These are phyloP conservation scores for Acmispon strigosus DNA, from an alignment of 306 rosid genomes.

Conservation along the genomic window DNA sequence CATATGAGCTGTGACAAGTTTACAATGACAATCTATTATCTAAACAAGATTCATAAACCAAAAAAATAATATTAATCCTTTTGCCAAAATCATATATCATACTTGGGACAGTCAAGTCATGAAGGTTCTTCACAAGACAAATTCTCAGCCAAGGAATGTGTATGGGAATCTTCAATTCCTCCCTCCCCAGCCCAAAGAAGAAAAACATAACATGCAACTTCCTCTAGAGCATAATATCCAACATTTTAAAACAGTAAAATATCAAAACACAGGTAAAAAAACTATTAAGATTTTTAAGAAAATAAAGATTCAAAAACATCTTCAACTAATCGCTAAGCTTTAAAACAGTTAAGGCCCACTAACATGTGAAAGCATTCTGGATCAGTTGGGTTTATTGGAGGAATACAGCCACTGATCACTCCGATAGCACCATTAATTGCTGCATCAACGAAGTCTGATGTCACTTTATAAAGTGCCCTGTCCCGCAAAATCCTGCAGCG, in stretches of 20 bases:
- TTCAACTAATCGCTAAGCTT: not conserved
- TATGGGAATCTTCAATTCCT: not conserved
- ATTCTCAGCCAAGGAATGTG: not conserved
- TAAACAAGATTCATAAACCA: not conserved
- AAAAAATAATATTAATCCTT: not conserved
- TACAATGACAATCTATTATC: not conserved
- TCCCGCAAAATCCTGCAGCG: slow-evolving; percentile 84
- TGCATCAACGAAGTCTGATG: slow-evolving; percentile 98
- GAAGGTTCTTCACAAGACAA: not conserved
- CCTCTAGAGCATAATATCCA: not conserved
- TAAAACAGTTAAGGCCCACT: slow-evolving; percentile 34
- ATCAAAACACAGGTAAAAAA: slow-evolving; percentile 8
- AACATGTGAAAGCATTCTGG: slow-evolving; percentile 99
- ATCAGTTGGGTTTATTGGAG: slow-evolving; percentile 97
- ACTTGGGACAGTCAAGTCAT: slow-evolving; percentile 1
- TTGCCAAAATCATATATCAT: not conserved
- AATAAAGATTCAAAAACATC: not conserved
- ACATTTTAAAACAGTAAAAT: not conserved
- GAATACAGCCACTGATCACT: slow-evolving; percentile 90
- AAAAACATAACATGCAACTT: slow-evolving; percentile 9
- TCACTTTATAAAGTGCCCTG: slow-evolving; percentile 97
- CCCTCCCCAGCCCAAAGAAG: not conserved
- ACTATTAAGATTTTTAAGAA: not conserved
- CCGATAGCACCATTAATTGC: slow-evolving; percentile 91
- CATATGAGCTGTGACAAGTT: not conserved